Percentiles rank a stretch among this genome's conserved stretches.
These are phyloP conservation scores for Babesia bigemina DNA, from an alignment of 169 alveolate genomes.

Conservation along the genomic window DNA sequence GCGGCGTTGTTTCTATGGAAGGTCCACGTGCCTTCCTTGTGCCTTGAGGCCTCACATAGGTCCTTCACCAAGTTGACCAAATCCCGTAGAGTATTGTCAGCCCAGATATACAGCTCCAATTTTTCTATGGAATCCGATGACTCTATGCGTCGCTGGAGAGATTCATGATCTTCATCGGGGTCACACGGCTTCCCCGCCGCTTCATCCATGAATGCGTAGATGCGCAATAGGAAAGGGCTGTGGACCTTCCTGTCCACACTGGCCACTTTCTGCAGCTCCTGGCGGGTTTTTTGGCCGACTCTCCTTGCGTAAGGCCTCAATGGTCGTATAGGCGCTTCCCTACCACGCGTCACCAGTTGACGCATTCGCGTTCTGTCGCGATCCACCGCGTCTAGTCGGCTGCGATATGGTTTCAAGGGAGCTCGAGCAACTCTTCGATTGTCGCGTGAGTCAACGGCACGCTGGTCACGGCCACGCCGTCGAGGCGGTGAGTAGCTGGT, in stretches of 20 bases:
- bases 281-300: neutral
- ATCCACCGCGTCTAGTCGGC: neutral
- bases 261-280: neutral
- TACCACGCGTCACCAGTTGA: neutral
- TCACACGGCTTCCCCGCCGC: neutral
- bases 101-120: constrained; percentile 52
- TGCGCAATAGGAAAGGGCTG: constrained; percentile 50
- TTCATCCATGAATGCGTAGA: constrained; percentile 28
- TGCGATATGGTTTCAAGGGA: neutral
- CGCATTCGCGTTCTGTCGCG: neutral
- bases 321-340: neutral
- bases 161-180: constrained; percentile 11
- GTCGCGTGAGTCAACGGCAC: constrained; percentile 3
- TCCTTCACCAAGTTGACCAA: constrained; percentile 50
- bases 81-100: constrained; percentile 48
- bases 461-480: constrained; percentile 7
- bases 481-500: constrained; percentile 29
- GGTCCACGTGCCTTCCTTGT: constrained; percentile 38
- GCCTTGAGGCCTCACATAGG: constrained; percentile 38
- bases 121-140: constrained; percentile 29
- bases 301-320: neutral
- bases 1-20: constrained; percentile 29
- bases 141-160: constrained; percentile 24
- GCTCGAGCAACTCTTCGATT: neutral
- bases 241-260: constrained; percentile 23